A percentile compares a stretch with the other conserved stretches of the same genome.
Evolutionary conservation across 768 basidiomycete species (phyloP).

Genomic region (Leccinellum luteum): DNA sequence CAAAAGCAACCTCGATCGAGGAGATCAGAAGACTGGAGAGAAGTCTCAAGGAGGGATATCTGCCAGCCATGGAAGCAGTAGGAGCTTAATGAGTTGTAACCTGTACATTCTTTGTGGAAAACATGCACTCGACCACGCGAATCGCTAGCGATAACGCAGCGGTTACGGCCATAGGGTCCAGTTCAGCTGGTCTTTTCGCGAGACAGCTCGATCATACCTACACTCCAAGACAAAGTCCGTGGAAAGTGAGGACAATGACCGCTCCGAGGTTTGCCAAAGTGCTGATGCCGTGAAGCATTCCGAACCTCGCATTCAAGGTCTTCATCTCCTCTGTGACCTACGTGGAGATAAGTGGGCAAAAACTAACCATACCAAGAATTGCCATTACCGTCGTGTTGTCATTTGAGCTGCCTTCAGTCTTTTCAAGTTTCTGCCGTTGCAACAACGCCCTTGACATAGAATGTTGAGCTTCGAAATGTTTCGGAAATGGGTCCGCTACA

Average conservation of each 20-base stretch:
- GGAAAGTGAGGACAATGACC: conserved; percentile 59
- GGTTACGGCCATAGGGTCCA: neutral
- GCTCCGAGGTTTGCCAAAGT: conserved; percentile 62
- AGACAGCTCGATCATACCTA: conserved; percentile 43
- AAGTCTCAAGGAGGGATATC: conserved; percentile 78
- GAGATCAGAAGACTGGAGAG: conserved; percentile 83
- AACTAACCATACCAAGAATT: conserved; percentile 2
- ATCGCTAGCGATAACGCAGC: neutral
- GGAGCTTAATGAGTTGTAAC: conserved; percentile 55
- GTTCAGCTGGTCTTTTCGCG: neutral
- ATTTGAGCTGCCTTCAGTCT: conserved; percentile 66
- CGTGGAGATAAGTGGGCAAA: conserved; percentile 3
- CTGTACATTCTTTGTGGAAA: conserved; percentile 31
- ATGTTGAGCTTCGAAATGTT: neutral
- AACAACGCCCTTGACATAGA: conserved; percentile 61
- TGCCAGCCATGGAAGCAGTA: conserved; percentile 74
- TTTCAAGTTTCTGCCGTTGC: conserved; percentile 68
- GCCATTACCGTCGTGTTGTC: conserved; percentile 60
- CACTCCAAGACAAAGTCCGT: conserved; percentile 68
- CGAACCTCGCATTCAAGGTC: conserved; percentile 63
- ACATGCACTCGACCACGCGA: neutral
- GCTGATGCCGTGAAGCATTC: conserved; percentile 64
- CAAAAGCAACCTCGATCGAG: conserved; percentile 86
- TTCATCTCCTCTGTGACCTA: conserved; percentile 72
- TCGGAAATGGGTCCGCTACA: neutral